phyloP scores from a whole-genome alignment of 2,329 filamentous ascomycete species.

The Fusarium vanettenii region DNA sequence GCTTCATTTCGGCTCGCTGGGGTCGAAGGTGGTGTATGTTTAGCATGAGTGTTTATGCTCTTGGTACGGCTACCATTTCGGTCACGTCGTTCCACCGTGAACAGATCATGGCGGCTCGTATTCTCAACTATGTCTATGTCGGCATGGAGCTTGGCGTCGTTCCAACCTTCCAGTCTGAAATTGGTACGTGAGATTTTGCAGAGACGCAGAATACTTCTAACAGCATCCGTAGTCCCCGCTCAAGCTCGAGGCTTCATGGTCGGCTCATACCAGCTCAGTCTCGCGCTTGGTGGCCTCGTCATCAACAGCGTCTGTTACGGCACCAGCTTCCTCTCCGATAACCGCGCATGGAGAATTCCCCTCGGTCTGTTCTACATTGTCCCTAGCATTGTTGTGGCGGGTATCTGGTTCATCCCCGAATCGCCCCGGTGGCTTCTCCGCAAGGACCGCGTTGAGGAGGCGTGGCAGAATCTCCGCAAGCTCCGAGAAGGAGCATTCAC shows the following conservation, averaged over 20 bases:
- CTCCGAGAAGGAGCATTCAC: conserved; percentile 27
- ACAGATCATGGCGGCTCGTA: conserved; percentile 38
- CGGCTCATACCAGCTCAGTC: conserved; percentile 49
- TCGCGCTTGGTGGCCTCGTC: conserved; percentile 42
- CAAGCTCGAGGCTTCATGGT: conserved; percentile 48
- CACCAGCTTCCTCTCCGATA: conserved; percentile 32
- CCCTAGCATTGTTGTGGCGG: conserved; percentile 15
- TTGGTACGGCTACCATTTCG: conserved; percentile 33
- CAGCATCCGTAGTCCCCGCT: conserved; percentile 37
- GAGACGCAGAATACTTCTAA: background rate
- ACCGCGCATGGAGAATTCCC: conserved; percentile 37
- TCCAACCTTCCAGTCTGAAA: conserved; percentile 51
- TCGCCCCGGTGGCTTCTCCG: conserved; percentile 42
- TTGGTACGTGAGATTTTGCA: conserved; percentile 20
- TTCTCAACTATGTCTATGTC: conserved; percentile 41
- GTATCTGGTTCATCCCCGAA: conserved; percentile 40
- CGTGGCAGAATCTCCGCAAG: conserved; percentile 8
- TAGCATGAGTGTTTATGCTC: conserved; percentile 50
- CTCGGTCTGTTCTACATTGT: conserved; percentile 40
- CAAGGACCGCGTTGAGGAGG: conserved; percentile 32
- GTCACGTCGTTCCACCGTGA: conserved; percentile 29
- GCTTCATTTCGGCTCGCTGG: conserved; percentile 37
- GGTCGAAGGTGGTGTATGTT: conserved; percentile 47
- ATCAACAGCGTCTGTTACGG: conserved; percentile 40
- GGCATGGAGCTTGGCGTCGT: conserved; percentile 44